phyloP scores from a whole-genome alignment of 768 basidiomycete genomes.

The Guyanaporus albipodus region DNA sequence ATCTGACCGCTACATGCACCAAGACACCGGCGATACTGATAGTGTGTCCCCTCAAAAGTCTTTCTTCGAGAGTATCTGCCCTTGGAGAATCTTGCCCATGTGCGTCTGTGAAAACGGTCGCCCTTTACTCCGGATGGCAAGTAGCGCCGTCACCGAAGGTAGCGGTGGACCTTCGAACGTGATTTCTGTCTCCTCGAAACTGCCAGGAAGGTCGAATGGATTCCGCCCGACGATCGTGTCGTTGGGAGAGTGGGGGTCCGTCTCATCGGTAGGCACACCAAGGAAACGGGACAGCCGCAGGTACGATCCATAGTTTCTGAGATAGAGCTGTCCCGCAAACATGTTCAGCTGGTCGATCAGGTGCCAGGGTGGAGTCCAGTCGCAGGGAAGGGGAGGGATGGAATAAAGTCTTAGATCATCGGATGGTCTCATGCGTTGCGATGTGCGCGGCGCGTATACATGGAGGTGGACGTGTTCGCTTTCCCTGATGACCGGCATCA shows the following conservation, averaged over 20 bases:
- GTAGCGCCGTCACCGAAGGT: neutral
- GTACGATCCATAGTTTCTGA: neutral
- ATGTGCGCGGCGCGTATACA: neutral
- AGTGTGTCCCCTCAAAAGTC: too few relatives aligned
- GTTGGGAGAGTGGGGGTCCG: too few relatives aligned
- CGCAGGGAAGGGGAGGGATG: neutral
- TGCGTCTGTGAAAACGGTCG: neutral
- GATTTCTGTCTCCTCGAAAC: neutral
- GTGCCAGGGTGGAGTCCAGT: neutral
- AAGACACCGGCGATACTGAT: too few relatives aligned
- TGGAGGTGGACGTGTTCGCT: slow-evolving; percentile 1
- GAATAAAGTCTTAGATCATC: neutral
- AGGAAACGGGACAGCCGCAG: neutral
- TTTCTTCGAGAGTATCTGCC: neutral
- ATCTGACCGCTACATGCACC: too few relatives aligned
- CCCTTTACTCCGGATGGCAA: neutral
- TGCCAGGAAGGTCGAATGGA: neutral
- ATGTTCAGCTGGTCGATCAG: neutral
- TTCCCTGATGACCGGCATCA: neutral
- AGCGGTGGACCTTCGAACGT: neutral
- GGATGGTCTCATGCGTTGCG: neutral
- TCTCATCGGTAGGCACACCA: neutral
- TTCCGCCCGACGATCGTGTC: neutral
- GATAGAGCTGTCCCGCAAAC: neutral
- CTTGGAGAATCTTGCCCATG: neutral